These are phyloP conservation scores for Leccinum aurantiacum DNA, from an alignment of 768 basidiomycete genomes.

Conservation along the genomic window DNA sequence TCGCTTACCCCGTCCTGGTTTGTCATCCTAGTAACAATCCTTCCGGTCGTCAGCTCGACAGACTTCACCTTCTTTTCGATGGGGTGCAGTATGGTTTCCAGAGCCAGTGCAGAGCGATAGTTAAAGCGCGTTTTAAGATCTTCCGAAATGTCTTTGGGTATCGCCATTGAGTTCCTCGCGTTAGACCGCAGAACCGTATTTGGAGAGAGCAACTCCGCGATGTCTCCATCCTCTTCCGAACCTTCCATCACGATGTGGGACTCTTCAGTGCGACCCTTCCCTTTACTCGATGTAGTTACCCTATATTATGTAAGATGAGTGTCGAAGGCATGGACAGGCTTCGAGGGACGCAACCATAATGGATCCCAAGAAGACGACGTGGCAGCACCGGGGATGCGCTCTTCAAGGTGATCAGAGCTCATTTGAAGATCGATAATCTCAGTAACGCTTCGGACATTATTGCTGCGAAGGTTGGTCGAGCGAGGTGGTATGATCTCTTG, in stretches of 20 bases:
- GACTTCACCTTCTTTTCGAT: background rate
- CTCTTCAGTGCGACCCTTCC: slow-evolving; percentile 24
- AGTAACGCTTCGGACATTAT: slow-evolving; percentile 9
- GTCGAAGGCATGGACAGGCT: slow-evolving; percentile 22
- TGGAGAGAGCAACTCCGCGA: slow-evolving; percentile 17
- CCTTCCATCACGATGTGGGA: slow-evolving; percentile 14
- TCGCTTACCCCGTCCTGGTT: slow-evolving; percentile 23
- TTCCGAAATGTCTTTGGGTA: slow-evolving; percentile 15
- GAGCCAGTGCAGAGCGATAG: background rate
- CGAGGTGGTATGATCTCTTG: slow-evolving; percentile 15
- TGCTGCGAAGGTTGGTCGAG: background rate
- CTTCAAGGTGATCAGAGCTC: slow-evolving; percentile 24
- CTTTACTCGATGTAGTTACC: slow-evolving; percentile 13
- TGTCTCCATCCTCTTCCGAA: slow-evolving; percentile 20
- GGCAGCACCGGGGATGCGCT: slow-evolving; percentile 10
- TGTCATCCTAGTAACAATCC: slow-evolving; percentile 22
- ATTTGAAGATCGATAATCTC: slow-evolving; percentile 21
- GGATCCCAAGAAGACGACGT: slow-evolving; percentile 27
- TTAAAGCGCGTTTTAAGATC: slow-evolving; percentile 14
- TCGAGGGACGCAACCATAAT: background rate
- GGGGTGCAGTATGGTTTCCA: slow-evolving; percentile 5
- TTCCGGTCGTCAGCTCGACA: slow-evolving; percentile 7
- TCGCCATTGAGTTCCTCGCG: slow-evolving; percentile 5
- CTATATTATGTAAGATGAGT: slow-evolving; percentile 14
- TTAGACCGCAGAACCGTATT: background rate